These are phyloP conservation scores for Rutstroemia sydowiana DNA, from an alignment of 2,329 filamentous ascomycete genomes.

Conservation along the genomic window DNA sequence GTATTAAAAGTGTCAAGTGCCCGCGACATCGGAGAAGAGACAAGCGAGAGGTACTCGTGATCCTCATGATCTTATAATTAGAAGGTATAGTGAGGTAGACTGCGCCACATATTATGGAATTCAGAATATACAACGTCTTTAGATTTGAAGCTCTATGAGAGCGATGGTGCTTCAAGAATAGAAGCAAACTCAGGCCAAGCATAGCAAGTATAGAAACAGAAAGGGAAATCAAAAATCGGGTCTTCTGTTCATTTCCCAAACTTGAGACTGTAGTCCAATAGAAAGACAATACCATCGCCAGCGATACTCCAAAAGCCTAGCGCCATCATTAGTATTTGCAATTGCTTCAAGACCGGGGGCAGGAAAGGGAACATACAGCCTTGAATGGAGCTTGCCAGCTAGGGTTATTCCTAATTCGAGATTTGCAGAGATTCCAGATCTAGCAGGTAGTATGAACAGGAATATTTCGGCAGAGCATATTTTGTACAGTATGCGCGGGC, in stretches of 20 bases:
- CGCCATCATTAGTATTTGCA: not conserved
- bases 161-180: not conserved
- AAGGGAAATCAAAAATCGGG: not conserved
- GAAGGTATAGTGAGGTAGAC: not conserved
- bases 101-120: not conserved
- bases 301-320: not conserved
- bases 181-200: not conserved
- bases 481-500: not conserved
- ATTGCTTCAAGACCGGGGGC: not conserved
- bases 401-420: not conserved
- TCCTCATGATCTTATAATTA: not conserved
- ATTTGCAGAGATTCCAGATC: not conserved
- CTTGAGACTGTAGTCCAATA: not conserved
- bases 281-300: not conserved
- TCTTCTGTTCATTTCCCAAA: not conserved
- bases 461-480: not conserved
- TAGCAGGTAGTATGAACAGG: not conserved
- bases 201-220: not conserved
- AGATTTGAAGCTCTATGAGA: not conserved
- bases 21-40: not conserved
- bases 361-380: not conserved
- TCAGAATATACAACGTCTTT: not conserved
- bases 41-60: not conserved
- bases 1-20: conserved; percentile 9
- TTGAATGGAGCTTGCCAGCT: not conserved